These are phyloP conservation scores for Coemansia sp. DNA, from an alignment of 192 early-diverging fungal genomes.

Conservation along the genomic window DNA sequence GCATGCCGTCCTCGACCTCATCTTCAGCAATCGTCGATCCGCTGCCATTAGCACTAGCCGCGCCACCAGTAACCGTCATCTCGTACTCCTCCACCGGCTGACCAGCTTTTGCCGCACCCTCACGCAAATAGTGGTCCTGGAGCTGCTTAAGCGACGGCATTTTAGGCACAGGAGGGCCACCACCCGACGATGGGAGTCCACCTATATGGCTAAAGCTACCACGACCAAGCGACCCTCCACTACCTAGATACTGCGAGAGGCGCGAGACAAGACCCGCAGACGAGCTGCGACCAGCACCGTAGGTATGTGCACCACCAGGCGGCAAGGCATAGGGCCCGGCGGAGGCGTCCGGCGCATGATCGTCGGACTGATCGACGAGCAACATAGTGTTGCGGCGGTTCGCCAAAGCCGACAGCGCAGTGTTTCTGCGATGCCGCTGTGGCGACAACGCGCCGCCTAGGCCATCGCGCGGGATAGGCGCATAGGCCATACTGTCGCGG, in stretches of 20 bases:
- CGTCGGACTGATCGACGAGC: conserved; percentile 46
- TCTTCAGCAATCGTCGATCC: conserved; percentile 15
- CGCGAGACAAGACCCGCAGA: conserved; percentile 32
- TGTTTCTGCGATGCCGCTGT: conserved; percentile 11
- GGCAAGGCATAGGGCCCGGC: not conserved
- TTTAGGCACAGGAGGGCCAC: not conserved
- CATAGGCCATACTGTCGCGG: conserved; percentile 48
- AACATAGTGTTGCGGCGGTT: conserved; percentile 46
- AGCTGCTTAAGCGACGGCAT: conserved; percentile 56
- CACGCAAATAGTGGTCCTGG: conserved; percentile 49
- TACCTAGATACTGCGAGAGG: conserved; percentile 45
- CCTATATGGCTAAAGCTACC: not conserved
- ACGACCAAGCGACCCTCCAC: not conserved
- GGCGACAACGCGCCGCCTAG: no score
- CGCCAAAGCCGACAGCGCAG: conserved; percentile 12
- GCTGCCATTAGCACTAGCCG: conserved; percentile 7
- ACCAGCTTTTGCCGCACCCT: conserved; percentile 1
- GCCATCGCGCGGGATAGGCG: conserved; percentile 28
- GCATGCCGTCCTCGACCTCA: conserved; percentile 22
- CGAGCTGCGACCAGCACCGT: conserved; percentile 5
- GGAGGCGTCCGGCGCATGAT: not conserved
- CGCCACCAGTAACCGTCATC: conserved; percentile 9
- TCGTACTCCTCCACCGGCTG: conserved; percentile 27
- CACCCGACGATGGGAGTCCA: not conserved
- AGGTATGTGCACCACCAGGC: not conserved